Base-by-base conservation (phyloP, 148 eudicot genomes). In the Camellia sinensis region DNA sequence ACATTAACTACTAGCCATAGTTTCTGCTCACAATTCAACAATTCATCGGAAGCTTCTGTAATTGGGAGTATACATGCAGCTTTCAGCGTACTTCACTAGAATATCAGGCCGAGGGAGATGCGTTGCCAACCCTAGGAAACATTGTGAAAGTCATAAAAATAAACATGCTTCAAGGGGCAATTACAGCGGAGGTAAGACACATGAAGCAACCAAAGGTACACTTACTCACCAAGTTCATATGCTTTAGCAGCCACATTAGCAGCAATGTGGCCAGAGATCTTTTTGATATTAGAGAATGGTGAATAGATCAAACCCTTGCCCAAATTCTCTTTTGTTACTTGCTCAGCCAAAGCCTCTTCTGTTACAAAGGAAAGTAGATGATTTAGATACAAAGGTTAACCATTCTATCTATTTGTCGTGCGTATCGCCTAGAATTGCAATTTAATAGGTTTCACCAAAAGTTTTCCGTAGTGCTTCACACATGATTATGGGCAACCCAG, bases 51-150 rank as follows among this genome's bases (percentile, higher is more conserved):
- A 95, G 78, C 79, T 89, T 73, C 98, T 86, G 85, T 95, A 95
- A 5, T 71, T 79, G 11, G 98, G 98, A 82, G 94, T 29, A 29
- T 93, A 95, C 98, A 95, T 95, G 83, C 97, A 93, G 81, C 97
- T 92, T 82, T 93, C 97, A 3, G 97, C 97, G 77, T 88, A 87
- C 87, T 93, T 90, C 80, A 92, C 84, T 60, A 95, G 86, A 82
- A 92, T 81, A 44, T 84, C 94, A 29, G 97, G 98, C 71, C 84
- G 91, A 54, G 97, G 97, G 22, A 87, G 85, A 2, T 87, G 88
- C 14, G 93, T 90, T 66, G 97, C 95, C 54, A 93, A 85, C 80
- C 97, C 97, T 93, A 67, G 59, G 75, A 74, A 48, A 72, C 52
- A 48, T 48, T 48, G 0, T 48, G 52, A 7, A 48, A 48, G 52